Base-by-base conservation (phyloP, 306 rosid genomes). In the Dryas alaskensis region DNA sequence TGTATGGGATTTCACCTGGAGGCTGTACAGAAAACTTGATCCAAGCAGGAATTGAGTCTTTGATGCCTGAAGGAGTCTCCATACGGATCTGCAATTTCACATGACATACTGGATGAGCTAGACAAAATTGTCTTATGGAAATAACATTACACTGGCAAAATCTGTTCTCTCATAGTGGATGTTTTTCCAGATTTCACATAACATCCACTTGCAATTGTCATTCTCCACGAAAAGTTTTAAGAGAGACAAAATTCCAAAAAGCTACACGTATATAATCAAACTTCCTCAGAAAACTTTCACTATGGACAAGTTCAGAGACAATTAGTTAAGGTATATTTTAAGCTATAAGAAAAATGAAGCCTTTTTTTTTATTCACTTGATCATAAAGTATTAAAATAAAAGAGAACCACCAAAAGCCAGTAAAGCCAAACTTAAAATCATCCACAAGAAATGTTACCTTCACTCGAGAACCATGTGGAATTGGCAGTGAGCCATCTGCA, bases 41-140 rank as follows among this genome's bases (percentile, higher is more conserved):
- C 99, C 99, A 95, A 73, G 99, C 99, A 72, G 99, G 87, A 81
- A 95, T 92, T 3, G 98, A 92, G 81, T 95, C 99, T 80, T 95
- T 92, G 83, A 88, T 80, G 75, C 99, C 98, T 83, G 99, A 87
- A 79, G 96, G 93, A 72, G 99, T 92, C 70, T 87, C 87, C 99
- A 92, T 92, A 81, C 84, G 99, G 69, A 95, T 87, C 99, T 95
- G 77, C 66, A 77, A 81, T 74, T 77, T 69, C 53, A 70, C 54
- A 57, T 11, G 43, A 55, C 65, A 59, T 6, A 45, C 19, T 59
- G 51, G 51, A 57, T 71, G 54, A 72, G 45, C 46, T 2, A 72
- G n/a, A 25, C 16, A 70, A 57, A 27, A 12, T 44, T 45, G 22
- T 57, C 45, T 14, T 25, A 57, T 57, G 6, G 75, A 22, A 70